A percentile compares a stretch with the other conserved stretches of the same genome.
Conservation (phyloP, 768 basidiomycete species). For the Thelephora ganbajun region DNA sequence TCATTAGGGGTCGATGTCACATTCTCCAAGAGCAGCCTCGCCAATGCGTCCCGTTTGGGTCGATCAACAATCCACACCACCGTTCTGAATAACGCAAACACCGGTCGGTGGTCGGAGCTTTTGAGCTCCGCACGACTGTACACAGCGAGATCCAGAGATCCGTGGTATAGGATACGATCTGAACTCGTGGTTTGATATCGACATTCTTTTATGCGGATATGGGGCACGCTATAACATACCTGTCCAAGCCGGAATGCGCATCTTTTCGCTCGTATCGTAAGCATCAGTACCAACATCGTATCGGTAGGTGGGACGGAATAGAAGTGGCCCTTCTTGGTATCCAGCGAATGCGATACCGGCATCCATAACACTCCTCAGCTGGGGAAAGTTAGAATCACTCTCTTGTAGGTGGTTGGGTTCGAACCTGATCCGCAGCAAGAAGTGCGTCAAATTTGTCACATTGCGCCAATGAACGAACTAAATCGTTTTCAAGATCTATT, state of each 20-base stretch:
- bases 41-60: conserved; percentile 56
- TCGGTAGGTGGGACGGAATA: conserved; percentile 94
- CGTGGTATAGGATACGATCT: conserved; percentile 91
- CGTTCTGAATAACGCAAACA: conserved; percentile 73
- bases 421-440: conserved; percentile 75
- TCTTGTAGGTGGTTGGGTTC: conserved; percentile 9
- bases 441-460: conserved; percentile 59
- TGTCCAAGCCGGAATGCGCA: conserved; percentile 95
- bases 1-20: conserved; percentile 48
- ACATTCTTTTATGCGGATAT: not conserved
- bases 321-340: conserved; percentile 78
- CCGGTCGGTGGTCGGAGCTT: conserved; percentile 97
- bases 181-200: not conserved
- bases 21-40: conserved; percentile 51
- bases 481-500: conserved; percentile 74
- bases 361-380: conserved; percentile 69
- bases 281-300: conserved; percentile 72
- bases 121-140: conserved; percentile 79
- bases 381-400: conserved; percentile 1
- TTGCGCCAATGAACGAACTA: conserved; percentile 53
- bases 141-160: conserved; percentile 55
- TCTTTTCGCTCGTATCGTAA: conserved; percentile 94
- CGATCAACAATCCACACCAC: conserved; percentile 70
- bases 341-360: conserved; percentile 61
- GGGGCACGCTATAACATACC: conserved; percentile 30